Evolutionary conservation across 768 basidiomycete species (phyloP).

Genomic region (Lactifluus volemus): DNA sequence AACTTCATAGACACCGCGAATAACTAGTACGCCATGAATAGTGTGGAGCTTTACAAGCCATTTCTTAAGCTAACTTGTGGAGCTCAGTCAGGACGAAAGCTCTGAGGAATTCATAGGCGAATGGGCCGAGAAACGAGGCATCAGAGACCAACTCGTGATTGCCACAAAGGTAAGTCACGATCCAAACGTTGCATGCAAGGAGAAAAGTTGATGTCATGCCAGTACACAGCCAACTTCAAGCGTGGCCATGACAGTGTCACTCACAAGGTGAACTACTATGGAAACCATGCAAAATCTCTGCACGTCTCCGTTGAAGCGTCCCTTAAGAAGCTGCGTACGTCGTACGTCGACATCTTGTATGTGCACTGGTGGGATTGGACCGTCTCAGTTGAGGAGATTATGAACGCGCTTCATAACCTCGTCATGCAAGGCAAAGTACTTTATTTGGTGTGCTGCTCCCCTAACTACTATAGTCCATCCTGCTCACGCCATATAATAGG

Average conservation of each 20-base stretch:
- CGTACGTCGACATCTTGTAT: too few species aligned
- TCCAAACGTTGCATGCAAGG: background rate
- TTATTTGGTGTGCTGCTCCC: conserved; percentile 26
- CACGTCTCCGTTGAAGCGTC: too few species aligned
- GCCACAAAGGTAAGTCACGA: conserved; percentile 17
- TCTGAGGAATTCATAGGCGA: background rate
- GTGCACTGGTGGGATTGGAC: conserved; percentile 25
- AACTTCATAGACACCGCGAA: conserved; percentile 24
- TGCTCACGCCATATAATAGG: background rate
- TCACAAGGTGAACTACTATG: conserved; percentile 17
- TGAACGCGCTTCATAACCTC: conserved; percentile 30
- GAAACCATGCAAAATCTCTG: conserved; percentile 30
- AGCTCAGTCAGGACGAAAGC: conserved; percentile 20
- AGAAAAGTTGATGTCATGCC: background rate
- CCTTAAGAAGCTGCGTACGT: too few species aligned
- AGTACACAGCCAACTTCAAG: conserved; percentile 26
- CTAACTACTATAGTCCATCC: too few species aligned
- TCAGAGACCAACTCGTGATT: conserved; percentile 15
- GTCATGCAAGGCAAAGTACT: conserved; percentile 36
- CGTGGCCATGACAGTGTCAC: background rate
- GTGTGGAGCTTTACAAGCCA: too few species aligned
- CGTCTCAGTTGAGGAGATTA: conserved; percentile 24
- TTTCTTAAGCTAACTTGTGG: background rate
- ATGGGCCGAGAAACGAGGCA: too few species aligned
- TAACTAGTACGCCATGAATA: conserved; percentile 28